Evolutionary conservation across 2,329 filamentous ascomycete species (phyloP).

Genomic region (Penicillium crustosum): DNA sequence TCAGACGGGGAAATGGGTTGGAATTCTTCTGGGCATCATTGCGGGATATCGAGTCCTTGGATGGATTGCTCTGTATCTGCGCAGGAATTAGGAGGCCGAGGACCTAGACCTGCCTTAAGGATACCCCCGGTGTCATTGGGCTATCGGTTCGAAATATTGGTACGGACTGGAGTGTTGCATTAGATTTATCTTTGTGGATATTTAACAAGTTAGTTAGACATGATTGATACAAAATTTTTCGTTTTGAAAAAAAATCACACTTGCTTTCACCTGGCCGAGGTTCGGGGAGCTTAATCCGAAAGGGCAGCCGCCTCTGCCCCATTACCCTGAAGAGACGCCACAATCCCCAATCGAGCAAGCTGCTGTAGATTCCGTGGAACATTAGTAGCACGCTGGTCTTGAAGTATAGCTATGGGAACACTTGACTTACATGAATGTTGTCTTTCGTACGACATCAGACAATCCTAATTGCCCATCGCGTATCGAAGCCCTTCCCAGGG

Average conservation of each 20-base stretch:
- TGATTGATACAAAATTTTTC: neutral
- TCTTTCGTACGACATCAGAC: conserved; percentile 1
- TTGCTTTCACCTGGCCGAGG: neutral
- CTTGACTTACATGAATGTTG: neutral
- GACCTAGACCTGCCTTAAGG: neutral
- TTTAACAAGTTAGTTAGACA: neutral
- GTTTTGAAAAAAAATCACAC: neutral
- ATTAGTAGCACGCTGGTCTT: neutral
- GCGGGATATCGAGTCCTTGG: conserved; percentile 69
- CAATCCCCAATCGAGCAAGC: neutral
- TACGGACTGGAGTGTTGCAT: neutral
- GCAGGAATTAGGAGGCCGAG: conserved; percentile 2
- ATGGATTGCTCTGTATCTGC: conserved; percentile 57
- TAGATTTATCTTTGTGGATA: neutral
- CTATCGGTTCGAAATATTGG: neutral
- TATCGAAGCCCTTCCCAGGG: neutral
- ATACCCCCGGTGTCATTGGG: neutral
- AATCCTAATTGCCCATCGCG: neutral
- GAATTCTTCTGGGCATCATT: conserved; percentile 75
- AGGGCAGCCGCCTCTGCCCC: neutral
- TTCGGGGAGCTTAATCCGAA: neutral
- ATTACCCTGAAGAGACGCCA: neutral
- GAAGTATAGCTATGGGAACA: neutral
- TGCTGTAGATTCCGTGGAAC: neutral
- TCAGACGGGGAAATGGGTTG: conserved; percentile 66